phyloP scores from a whole-genome alignment of 371 early-diverging fungal species.

The Massospora cicadina region DNA sequence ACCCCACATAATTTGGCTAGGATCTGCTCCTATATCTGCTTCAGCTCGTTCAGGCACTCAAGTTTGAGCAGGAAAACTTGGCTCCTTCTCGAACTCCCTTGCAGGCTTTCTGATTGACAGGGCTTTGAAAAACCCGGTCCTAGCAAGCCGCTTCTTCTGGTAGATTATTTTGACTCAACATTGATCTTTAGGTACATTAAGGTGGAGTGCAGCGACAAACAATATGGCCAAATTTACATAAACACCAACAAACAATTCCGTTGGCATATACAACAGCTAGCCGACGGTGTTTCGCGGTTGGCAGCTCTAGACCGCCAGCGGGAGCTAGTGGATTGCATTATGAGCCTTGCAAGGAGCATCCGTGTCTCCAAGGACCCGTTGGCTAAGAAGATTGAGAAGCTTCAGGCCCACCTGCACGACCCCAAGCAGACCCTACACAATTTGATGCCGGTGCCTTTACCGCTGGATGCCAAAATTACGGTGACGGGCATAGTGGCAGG shows the following conservation, averaged over 20 bases:
- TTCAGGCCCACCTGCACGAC: constrained; percentile 55
- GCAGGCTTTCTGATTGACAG: constrained; percentile 76
- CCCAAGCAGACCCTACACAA: constrained; percentile 54
- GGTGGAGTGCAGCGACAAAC: constrained; percentile 59
- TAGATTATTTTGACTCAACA: constrained; percentile 14
- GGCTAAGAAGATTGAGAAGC: constrained; percentile 44
- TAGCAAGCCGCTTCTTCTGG: constrained; percentile 90
- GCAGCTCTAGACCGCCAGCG: constrained; percentile 62
- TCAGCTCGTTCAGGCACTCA: constrained; percentile 94
- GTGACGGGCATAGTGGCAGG: constrained; percentile 72
- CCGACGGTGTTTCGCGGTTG: constrained; percentile 43
- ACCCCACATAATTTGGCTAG: constrained; percentile 18
- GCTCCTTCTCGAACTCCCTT: constrained; percentile 35
- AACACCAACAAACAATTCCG: constrained; percentile 65
- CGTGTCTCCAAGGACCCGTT: constrained; percentile 52
- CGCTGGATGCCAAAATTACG: constrained; percentile 67
- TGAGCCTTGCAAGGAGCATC: constrained; percentile 48
- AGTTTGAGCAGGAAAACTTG: constrained; percentile 53
- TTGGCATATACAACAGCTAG: constrained; percentile 42
- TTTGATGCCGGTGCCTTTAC: constrained; percentile 63
- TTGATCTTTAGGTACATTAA: constrained; percentile 72
- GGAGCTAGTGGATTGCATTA: constrained; percentile 56
- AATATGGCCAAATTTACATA: constrained; percentile 64
- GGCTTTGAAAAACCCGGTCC: constrained; percentile 47
- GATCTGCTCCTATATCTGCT: constrained; percentile 76